These are phyloP conservation scores for Fonsecaea pedrosoi DNA, from an alignment of 2,329 filamentous ascomycete genomes.

Conservation along the genomic window DNA sequence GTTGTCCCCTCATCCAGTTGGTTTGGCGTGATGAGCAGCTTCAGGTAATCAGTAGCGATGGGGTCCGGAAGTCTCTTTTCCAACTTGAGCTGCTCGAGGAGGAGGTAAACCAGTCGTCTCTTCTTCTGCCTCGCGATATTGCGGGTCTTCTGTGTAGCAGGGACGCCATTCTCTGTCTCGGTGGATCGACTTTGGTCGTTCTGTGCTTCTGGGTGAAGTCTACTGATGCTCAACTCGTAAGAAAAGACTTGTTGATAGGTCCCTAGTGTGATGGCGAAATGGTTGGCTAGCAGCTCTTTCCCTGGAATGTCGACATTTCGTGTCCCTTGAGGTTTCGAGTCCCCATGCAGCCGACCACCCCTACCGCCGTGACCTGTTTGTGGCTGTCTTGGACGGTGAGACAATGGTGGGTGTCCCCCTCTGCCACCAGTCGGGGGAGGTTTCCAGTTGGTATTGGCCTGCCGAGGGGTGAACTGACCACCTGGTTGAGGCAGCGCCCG, in stretches of 20 bases:
- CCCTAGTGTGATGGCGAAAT: conserved; percentile 23
- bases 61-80: conserved; percentile 2
- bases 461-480: background rate
- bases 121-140: conserved; percentile 1
- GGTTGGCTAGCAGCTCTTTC: conserved; percentile 21
- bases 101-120: conserved; percentile 2
- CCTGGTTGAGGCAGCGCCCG: background rate
- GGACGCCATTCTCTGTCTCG: background rate
- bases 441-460: background rate
- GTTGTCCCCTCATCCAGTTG: background rate
- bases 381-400: background rate
- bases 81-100: background rate
- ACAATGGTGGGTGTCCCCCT: background rate
- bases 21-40: background rate
- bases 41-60: conserved; percentile 10
- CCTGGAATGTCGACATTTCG: background rate
- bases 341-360: background rate
- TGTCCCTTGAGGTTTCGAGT: background rate
- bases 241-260: conserved; percentile 15
- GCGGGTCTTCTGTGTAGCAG: background rate
- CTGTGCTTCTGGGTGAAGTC: background rate
- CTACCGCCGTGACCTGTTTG: background rate
- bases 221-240: conserved; percentile 14
- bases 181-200: background rate
- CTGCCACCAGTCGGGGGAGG: background rate